phyloP scores from a whole-genome alignment of 2,329 filamentous ascomycete genomes.

The Aureobasidium sp. region DNA sequence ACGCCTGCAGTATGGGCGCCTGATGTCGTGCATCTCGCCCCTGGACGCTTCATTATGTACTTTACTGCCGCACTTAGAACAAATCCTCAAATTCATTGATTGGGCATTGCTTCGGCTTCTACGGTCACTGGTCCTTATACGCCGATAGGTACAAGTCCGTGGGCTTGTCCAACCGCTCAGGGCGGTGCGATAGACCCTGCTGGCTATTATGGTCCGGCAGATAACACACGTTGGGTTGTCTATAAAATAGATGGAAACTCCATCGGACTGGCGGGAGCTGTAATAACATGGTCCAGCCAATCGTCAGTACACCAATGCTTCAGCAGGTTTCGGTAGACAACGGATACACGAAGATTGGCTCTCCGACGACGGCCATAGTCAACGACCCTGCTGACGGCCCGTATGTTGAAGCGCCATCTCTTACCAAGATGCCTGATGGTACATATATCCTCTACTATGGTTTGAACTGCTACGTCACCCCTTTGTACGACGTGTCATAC shows the following conservation, averaged over 20 bases:
- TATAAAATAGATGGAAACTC: constrained; percentile 22
- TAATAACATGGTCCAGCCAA: constrained; percentile 17
- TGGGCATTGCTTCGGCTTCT: constrained; percentile 23
- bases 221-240: constrained; percentile 20
- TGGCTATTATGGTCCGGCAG: constrained; percentile 21
- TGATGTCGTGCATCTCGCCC: constrained; percentile 24
- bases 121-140: constrained; percentile 25
- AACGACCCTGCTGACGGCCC: constrained; percentile 27
- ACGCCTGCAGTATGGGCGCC: constrained; percentile 30
- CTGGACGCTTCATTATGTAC: constrained; percentile 26
- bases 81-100: constrained; percentile 22
- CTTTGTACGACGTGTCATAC: constrained; percentile 20
- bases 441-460: constrained; percentile 21
- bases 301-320: constrained; percentile 21
- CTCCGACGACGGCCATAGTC: constrained; percentile 21
- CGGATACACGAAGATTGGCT: constrained; percentile 23
- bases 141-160: constrained; percentile 21
- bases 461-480: constrained; percentile 19
- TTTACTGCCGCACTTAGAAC: constrained; percentile 22
- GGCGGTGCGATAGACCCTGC: constrained; percentile 27
- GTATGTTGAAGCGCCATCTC: constrained; percentile 27
- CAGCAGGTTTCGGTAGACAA: constrained; percentile 19
- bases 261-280: constrained; percentile 20
- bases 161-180: constrained; percentile 23
- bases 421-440: constrained; percentile 22